Percentiles rank a stretch among this genome's conserved stretches.
These are phyloP conservation scores for Neurospora sp. DNA, from an alignment of 495 filamentous ascomycete genomes.

Conservation along the genomic window DNA sequence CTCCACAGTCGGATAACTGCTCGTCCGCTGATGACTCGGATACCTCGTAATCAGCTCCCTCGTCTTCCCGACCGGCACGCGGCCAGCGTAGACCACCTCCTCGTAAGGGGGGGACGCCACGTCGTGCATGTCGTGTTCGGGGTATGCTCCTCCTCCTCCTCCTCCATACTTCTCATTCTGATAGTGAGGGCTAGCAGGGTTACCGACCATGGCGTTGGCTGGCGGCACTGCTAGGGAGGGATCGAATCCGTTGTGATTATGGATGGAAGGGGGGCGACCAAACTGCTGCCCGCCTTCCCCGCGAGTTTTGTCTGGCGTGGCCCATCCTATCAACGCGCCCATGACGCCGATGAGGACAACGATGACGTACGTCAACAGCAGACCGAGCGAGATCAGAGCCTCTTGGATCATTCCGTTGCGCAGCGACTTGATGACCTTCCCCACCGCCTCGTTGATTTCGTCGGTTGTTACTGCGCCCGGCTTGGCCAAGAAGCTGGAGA, in stretches of 20 bases:
- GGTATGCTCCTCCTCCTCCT: background rate
- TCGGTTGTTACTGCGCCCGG: slow-evolving; percentile 59
- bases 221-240: background rate
- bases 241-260: background rate
- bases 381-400: slow-evolving; percentile 59
- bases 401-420: slow-evolving; percentile 56
- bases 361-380: slow-evolving; percentile 67
- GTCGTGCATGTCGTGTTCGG: background rate
- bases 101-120: background rate
- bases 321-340: slow-evolving; percentile 48
- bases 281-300: slow-evolving; percentile 38
- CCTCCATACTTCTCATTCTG: background rate
- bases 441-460: slow-evolving; percentile 68
- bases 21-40: slow-evolving; percentile 19
- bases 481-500: slow-evolving; percentile 65
- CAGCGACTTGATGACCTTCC: slow-evolving; percentile 52
- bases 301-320: slow-evolving; percentile 38
- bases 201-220: background rate
- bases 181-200: background rate
- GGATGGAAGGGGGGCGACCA: background rate
- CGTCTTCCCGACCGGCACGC: slow-evolving; percentile 11
- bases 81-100: slow-evolving; percentile 17
- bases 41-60: slow-evolving; percentile 6
- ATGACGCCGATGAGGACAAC: slow-evolving; percentile 62
- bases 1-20: slow-evolving; percentile 20